Evolutionary conservation across 2,329 filamentous ascomycete species (phyloP).

Genomic region (Fusarium buharicum): DNA sequence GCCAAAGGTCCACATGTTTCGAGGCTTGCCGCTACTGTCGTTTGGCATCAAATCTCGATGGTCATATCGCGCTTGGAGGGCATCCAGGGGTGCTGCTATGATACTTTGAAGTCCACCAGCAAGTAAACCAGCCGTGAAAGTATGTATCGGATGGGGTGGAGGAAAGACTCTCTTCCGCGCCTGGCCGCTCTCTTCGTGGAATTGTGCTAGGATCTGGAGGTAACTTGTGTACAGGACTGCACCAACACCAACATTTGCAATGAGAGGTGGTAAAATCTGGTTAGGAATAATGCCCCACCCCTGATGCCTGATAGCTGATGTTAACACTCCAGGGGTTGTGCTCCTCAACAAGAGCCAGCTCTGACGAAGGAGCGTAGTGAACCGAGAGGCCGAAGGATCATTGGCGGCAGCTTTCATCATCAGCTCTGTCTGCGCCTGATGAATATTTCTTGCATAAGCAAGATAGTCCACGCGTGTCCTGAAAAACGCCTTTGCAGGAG

Average conservation of each 20-base stretch:
- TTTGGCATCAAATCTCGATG: conserved; percentile 60
- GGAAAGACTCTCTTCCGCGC: conserved; percentile 73
- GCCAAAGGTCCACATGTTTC: conserved; percentile 79
- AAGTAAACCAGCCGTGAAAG: conserved; percentile 75
- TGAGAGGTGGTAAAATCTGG: conserved; percentile 78
- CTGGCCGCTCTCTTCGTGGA: conserved; percentile 71
- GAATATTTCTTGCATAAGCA: conserved; percentile 65
- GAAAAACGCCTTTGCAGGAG: conserved; percentile 93
- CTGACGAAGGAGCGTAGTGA: conserved; percentile 51
- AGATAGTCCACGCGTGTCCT: conserved; percentile 87
- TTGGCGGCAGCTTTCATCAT: conserved; percentile 52
- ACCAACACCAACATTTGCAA: conserved; percentile 79
- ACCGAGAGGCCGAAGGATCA: conserved; percentile 49
- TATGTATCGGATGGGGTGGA: conserved; percentile 70
- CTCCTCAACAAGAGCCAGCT: conserved; percentile 65
- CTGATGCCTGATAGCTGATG: conserved; percentile 72
- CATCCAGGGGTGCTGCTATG: conserved; percentile 78
- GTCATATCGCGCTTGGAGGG: conserved; percentile 78
- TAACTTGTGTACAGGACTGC: conserved; percentile 81
- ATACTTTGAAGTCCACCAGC: conserved; percentile 77
- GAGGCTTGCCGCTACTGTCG: conserved; percentile 56
- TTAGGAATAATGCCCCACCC: conserved; percentile 80
- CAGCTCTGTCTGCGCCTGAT: conserved; percentile 57
- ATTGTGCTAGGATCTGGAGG: conserved; percentile 71
- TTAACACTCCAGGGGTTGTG: conserved; percentile 76